Base-by-base conservation (phyloP, 2,329 filamentous ascomycete genomes). In the Claviceps africana region DNA sequence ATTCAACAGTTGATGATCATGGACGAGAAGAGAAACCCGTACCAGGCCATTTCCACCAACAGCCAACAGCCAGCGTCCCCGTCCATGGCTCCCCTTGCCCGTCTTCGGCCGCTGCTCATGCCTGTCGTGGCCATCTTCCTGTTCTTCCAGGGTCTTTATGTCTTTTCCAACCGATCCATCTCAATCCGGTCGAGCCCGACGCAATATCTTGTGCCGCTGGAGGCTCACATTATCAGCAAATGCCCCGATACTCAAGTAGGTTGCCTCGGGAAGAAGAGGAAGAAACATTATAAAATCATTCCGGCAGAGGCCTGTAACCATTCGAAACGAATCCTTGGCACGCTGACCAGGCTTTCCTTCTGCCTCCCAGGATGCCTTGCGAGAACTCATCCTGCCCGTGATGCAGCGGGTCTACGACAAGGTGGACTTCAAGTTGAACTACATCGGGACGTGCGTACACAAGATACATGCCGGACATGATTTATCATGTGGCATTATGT, bases 171-270 rank as follows among this genome's bases (percentile, higher is more conserved):
- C 19, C 45, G 30, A 47, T 35, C 9, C 10, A 35, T 31, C 21
- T n/a, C 13, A 6, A 10, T 37, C n/a, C 21, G 30, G 15, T 13
- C 13, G 13, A 17, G 21, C n/a, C 22, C 43, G n/a, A 21, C 30
- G 40, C 46, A 33, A 11, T 37, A 28, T 30, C 68, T 74, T 53
- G 85, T 97, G 4, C 86, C 88, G 4, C 70, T 98, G 2, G 93
- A 98, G 66, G 87, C 88, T 52, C 91, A 97, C 67, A 93, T 97
- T 60, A 98, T 97, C 84, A 87, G 83, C 70, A 96, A 97, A 75
- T 98, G 93, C 62, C 90, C 91, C 0, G 93, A 98, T 68, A 89
- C 93, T 2, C 78, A 76, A 66, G 77, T 79, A 62, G 11, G 69
- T 55, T 30, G 13, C 7, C 17, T 22, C 40, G 33, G 30, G 8